A percentile compares a stretch with the other conserved stretches of the same genome.
These are phyloP conservation scores for Yamadazyma atlantica DNA, from an alignment of 1,139 yeast genomes.

Conservation along the genomic window DNA sequence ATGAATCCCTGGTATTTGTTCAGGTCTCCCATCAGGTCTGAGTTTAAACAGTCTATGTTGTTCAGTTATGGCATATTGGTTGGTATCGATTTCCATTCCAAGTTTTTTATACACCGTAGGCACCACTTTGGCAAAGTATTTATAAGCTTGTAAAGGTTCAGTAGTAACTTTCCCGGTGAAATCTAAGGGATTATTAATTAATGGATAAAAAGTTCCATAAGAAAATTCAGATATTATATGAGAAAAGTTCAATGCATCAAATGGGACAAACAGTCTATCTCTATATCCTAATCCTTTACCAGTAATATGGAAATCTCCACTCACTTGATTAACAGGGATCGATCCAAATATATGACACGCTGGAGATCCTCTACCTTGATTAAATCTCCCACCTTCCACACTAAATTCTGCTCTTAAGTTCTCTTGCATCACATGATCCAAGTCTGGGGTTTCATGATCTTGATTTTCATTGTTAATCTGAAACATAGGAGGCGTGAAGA, in stretches of 20 bases:
- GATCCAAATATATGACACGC: constrained; percentile 91
- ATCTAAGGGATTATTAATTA: constrained; percentile 83
- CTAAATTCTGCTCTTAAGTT: constrained; percentile 65
- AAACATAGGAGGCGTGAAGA: constrained; percentile 52
- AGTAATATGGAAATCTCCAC: constrained; percentile 83
- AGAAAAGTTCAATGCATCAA: constrained; percentile 66
- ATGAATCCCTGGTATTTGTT: constrained; percentile 71
- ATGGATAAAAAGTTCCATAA: constrained; percentile 88
- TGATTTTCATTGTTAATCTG: constrained; percentile 44
- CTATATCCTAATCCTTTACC: constrained; percentile 68
- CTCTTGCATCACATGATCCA: constrained; percentile 64
- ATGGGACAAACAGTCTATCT: constrained; percentile 44
- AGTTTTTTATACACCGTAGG: constrained; percentile 77
- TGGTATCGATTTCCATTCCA: constrained; percentile 74
- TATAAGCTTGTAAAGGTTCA: constrained; percentile 46
- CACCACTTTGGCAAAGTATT: constrained; percentile 75
- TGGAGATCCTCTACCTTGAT: constrained; percentile 58
- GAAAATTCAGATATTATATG: constrained; percentile 87
- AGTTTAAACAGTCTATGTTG: constrained; percentile 29
- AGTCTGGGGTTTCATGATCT: constrained; percentile 58
- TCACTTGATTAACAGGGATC: constrained; percentile 81
- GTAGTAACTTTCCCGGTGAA: constrained; percentile 58
- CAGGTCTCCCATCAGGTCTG: constrained; percentile 22
- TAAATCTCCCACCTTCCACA: constrained; percentile 34
- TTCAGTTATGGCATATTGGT: constrained; percentile 82